Conservation (phyloP, 78 protist species). For the Reticulomyxa filosa region DNA sequence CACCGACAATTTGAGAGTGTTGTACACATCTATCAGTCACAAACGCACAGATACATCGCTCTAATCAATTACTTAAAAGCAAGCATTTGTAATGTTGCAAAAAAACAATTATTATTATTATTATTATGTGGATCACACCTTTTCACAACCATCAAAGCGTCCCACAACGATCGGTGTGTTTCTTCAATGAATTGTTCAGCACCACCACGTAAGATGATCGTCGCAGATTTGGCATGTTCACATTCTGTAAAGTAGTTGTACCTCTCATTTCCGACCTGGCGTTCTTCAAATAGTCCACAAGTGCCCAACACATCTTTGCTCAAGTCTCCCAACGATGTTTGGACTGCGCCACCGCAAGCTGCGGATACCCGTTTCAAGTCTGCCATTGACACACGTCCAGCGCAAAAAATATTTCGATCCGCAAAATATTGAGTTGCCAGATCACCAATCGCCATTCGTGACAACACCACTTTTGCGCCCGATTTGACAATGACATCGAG, state of each 20-base stretch:
- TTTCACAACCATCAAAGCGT: conserved; percentile 83
- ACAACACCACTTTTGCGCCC: conserved; percentile 91
- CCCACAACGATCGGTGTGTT: conserved; percentile 94
- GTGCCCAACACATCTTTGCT: conserved; percentile 51
- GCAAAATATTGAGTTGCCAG: conserved; percentile 99
- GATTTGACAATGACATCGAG: conserved; percentile 62
- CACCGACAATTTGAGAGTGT: conserved; percentile 43
- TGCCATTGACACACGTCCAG: conserved; percentile 92
- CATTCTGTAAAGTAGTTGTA: conserved; percentile 89
- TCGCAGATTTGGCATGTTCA: conserved; percentile 49
- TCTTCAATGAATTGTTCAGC: conserved; percentile 75
- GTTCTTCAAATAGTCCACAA: conserved; percentile 44
- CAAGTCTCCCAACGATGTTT: conserved; percentile 65
- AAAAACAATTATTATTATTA: conserved; percentile 27
- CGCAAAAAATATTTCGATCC: conserved; percentile 92
- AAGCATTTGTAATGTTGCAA: background rate
- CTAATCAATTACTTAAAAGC: background rate
- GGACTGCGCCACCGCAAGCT: conserved; percentile 66
- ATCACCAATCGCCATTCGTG: conserved; percentile 95
- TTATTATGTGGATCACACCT: too few relatives aligned
- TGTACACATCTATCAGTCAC: background rate
- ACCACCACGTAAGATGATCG: conserved; percentile 96
- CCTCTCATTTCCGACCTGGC: conserved; percentile 30
- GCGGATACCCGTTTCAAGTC: conserved; percentile 67
- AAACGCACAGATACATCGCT: background rate